These are phyloP conservation scores for Plasmopara muralis DNA, from an alignment of 352 stramenopile genomes.

Conservation along the genomic window DNA sequence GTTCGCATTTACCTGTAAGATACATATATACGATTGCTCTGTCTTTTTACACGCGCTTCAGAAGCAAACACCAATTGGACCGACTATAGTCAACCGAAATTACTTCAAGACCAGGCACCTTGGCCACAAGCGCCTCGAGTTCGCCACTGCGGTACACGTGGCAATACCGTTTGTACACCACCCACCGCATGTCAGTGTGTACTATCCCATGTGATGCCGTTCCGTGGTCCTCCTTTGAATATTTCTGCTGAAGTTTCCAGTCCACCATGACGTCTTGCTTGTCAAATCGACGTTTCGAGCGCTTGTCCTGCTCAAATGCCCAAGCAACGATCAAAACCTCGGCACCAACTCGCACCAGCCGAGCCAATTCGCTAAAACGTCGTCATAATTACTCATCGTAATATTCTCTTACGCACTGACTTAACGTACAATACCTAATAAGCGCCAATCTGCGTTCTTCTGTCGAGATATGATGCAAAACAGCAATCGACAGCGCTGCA, in stretches of 20 bases:
- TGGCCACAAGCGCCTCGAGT: slow-evolving; percentile 51
- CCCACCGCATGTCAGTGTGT: slow-evolving; percentile 48
- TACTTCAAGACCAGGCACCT: slow-evolving; percentile 51
- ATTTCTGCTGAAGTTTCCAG: slow-evolving; percentile 85
- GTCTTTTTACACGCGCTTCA: slow-evolving; percentile 26
- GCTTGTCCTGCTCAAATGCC: slow-evolving; percentile 76
- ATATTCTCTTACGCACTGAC: no score
- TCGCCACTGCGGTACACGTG: slow-evolving; percentile 74
- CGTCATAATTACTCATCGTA: no score
- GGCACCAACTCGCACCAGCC: slow-evolving; percentile 53
- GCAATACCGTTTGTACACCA: slow-evolving; percentile 79
- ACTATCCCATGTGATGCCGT: slow-evolving; percentile 32
- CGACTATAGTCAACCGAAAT: slow-evolving; percentile 62
- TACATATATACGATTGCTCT: not conserved
- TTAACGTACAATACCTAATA: slow-evolving; percentile 34
- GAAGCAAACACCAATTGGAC: slow-evolving; percentile 72
- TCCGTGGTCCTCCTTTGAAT: slow-evolving; percentile 20
- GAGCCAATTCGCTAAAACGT: slow-evolving; percentile 47
- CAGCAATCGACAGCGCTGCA: slow-evolving; percentile 75
- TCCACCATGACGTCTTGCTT: slow-evolving; percentile 80
- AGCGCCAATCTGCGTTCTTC: slow-evolving; percentile 57
- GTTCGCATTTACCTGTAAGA: not conserved
- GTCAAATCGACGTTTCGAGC: slow-evolving; percentile 71
- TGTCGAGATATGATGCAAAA: slow-evolving; percentile 82
- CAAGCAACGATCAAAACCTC: slow-evolving; percentile 64